Percentiles rank a stretch among this genome's conserved stretches.
These are phyloP conservation scores for Nitzschia sp. DNA, from an alignment of 108 stramenopile species.

Conservation along the genomic window DNA sequence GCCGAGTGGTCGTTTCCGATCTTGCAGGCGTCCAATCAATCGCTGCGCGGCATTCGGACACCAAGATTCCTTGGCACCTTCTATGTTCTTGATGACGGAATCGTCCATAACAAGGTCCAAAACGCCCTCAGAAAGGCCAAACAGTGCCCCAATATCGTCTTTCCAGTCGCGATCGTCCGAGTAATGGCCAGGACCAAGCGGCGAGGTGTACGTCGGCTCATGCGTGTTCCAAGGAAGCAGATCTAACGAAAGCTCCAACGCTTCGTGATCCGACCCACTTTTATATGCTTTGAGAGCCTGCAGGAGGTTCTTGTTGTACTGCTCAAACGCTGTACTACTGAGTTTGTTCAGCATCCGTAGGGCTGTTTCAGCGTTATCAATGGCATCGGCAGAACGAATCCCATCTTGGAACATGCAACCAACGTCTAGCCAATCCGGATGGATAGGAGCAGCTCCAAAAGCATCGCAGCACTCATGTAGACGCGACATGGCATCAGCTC, in stretches of 20 bases:
- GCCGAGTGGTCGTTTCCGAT: conserved; percentile 25
- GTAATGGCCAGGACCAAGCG: conserved; percentile 29
- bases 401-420: conserved; percentile 51
- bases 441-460: conserved; percentile 74
- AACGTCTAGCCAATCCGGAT: conserved; percentile 82
- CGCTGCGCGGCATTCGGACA: conserved; percentile 50
- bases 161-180: conserved; percentile 30
- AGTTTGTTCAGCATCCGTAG: conserved; percentile 47
- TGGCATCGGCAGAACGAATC: conserved; percentile 37
- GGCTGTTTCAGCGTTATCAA: conserved; percentile 53
- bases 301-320: conserved; percentile 24
- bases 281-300: conserved; percentile 1
- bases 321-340: conserved; percentile 37
- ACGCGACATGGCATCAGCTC: conserved; percentile 42
- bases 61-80: conserved; percentile 37
- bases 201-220: conserved; percentile 12
- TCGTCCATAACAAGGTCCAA: conserved; percentile 17
- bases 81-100: conserved; percentile 4
- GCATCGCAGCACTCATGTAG: conserved; percentile 59
- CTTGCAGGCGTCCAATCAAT: conserved; percentile 44
- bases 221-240: conserved; percentile 15
- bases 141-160: conserved; percentile 25
- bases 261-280: conserved; percentile 13
- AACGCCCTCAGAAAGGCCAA: conserved; percentile 21
- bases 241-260: conserved; percentile 3